Evolutionary conservation across 1,284 basidiomycete species (phyloP), one percentile per base, ranked within the genome.

Genomic region (Erythrobasidium hasegawianum): DNA sequence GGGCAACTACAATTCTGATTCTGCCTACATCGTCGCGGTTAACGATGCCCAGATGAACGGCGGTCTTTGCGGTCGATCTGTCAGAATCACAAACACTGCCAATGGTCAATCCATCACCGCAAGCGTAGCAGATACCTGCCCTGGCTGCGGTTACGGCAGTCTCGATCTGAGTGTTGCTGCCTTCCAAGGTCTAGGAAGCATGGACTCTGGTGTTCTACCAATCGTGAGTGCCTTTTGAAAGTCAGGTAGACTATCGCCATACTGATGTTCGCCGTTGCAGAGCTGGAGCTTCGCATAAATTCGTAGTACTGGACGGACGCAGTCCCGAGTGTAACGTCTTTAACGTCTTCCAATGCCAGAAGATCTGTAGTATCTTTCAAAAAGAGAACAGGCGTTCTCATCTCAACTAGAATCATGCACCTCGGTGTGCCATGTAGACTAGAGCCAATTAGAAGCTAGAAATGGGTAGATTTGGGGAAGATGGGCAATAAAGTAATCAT

Each of bases 111-210:
- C 76, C 18, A 83, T 88, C 68, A 80, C 77, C 1, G 90, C 86
- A 65, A 82, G 79, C 27, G 81, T 93, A 69, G 86, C 82, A n/a
- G 90, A 93, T 18, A 95, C 91, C 61, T 68, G 67, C 61, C 45
- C 45, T 11, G 61, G 61, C 9, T 57, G 49, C 56, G 39, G 52
- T 16, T 49, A 68, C 26, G 52, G 52, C 16, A 27, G 39, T 33
- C 84, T 95, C 75, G 92, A 96, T 76, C 83, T 95, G 68, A 92
- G 89, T 13, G 70, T 76, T 20, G 84, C 74, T 59, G 87, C 89
- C 43, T 96, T 95, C 83, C 61, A 79, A 52, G 72, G 76, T 18
- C 82, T 94, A 67, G 85, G 83, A 53, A 72, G 76, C 64, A 76
- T 81, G 58, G 76, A 74, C 5, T 78, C 82, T 49, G 90, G 90